phyloP scores from a whole-genome alignment of 2,329 filamentous ascomycete genomes.

The Ophiostoma quercus region DNA sequence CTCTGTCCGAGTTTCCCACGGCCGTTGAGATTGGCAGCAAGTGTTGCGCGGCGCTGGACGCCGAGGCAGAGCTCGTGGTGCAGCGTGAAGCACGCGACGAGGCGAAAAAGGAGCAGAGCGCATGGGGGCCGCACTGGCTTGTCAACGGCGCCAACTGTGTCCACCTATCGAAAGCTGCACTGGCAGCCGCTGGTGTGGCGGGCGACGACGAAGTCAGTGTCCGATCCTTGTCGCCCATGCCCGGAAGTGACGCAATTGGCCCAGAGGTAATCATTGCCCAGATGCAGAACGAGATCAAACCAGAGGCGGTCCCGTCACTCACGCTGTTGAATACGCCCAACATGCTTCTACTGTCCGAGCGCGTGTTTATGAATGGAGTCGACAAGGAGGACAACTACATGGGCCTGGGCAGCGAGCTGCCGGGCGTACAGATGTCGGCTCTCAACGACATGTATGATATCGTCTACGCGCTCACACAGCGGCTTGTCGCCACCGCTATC shows the following conservation, averaged over 20 bases:
- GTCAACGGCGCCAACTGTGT: slow-evolving; percentile 42
- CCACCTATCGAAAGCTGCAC: slow-evolving; percentile 16
- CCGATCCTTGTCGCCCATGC: not conserved
- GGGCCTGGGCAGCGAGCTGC: slow-evolving; percentile 49
- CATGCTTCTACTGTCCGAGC: slow-evolving; percentile 60
- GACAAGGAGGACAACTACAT: slow-evolving; percentile 63
- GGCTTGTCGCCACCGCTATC: slow-evolving; percentile 62
- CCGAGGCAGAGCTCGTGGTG: slow-evolving; percentile 61
- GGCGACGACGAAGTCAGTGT: slow-evolving; percentile 9
- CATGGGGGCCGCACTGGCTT: slow-evolving; percentile 63
- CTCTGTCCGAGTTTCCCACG: slow-evolving; percentile 55
- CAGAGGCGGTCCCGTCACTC: slow-evolving; percentile 41
- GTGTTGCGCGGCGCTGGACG: slow-evolving; percentile 61
- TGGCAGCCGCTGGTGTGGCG: slow-evolving; percentile 20
- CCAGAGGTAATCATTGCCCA: not conserved
- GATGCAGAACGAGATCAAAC: not conserved
- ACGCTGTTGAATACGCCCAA: slow-evolving; percentile 53
- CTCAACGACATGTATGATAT: slow-evolving; percentile 72
- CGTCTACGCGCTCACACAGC: slow-evolving; percentile 60
- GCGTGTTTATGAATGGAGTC: slow-evolving; percentile 69
- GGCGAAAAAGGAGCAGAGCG: slow-evolving; percentile 51
- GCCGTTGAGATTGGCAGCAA: slow-evolving; percentile 65
- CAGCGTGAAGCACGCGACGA: slow-evolving; percentile 60
- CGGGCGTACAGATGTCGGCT: slow-evolving; percentile 68
- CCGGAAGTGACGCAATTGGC: not conserved